Percentiles rank a stretch among this genome's conserved stretches.
phyloP scores from a whole-genome alignment of 768 basidiomycete species.

The Postia placenta region DNA sequence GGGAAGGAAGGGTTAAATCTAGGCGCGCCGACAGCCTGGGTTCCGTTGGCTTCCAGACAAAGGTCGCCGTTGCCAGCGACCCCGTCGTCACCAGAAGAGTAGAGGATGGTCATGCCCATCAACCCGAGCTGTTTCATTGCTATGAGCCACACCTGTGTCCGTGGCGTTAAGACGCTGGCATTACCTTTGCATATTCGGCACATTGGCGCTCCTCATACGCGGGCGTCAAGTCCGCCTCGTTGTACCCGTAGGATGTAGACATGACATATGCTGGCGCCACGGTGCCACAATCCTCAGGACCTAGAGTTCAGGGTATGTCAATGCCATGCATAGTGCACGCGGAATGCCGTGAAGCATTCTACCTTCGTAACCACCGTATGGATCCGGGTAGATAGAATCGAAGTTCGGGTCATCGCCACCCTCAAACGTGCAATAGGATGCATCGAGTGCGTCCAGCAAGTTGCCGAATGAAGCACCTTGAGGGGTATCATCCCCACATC shows the following conservation, averaged over 20 bases:
- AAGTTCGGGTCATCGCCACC: slow-evolving; percentile 38
- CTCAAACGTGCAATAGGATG: slow-evolving; percentile 36
- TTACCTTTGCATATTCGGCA: slow-evolving; percentile 37
- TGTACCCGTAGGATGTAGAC: slow-evolving; percentile 34
- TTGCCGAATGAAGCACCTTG: slow-evolving; percentile 38
- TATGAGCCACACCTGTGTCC: neutral
- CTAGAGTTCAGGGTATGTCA: slow-evolving; percentile 1
- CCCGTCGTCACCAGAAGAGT: slow-evolving; percentile 39
- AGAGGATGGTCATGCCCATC: slow-evolving; percentile 33
- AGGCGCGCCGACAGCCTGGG: neutral
- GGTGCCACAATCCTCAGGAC: slow-evolving; percentile 26
- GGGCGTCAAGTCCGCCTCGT: slow-evolving; percentile 30
- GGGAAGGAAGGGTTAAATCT: slow-evolving; percentile 15
- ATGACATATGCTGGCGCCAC: slow-evolving; percentile 30
- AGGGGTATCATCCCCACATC: too few species aligned
- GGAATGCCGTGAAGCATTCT: neutral
- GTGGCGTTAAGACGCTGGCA: too few species aligned
- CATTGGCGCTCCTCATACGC: slow-evolving; percentile 36
- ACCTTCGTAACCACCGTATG: slow-evolving; percentile 34
- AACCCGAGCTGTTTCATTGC: slow-evolving; percentile 22
- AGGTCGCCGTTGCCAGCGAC: slow-evolving; percentile 30
- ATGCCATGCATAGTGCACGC: neutral
- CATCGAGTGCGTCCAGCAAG: slow-evolving; percentile 39
- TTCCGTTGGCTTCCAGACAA: slow-evolving; percentile 29
- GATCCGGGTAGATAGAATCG: slow-evolving; percentile 40